A percentile compares a stretch with the other conserved stretches of the same genome.
These are phyloP conservation scores for Erythrophleum ivorense DNA, from an alignment of 331 rosid species.

Conservation along the genomic window DNA sequence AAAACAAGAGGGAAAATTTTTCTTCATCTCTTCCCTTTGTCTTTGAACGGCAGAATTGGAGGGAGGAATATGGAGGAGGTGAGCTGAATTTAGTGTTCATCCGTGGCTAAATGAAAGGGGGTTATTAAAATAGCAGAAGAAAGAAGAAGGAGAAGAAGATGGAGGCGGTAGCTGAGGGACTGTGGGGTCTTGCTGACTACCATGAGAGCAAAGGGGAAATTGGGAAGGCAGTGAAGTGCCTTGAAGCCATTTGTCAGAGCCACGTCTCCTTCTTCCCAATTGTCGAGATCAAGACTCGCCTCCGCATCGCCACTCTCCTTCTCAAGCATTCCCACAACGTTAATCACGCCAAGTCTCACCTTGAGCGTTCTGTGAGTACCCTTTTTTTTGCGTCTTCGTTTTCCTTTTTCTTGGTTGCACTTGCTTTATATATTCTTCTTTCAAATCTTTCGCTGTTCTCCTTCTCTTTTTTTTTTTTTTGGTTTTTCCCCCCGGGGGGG, in stretches of 20 bases:
- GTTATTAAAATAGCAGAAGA: not conserved
- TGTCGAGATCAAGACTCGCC: slow-evolving; percentile 95
- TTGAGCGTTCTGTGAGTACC: slow-evolving; percentile 69
- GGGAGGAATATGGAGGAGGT: not conserved
- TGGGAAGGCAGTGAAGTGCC: slow-evolving; percentile 78
- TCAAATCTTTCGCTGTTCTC: not conserved
- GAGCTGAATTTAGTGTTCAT: not conserved
- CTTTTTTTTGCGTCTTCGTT: not conserved
- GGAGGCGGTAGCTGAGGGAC: slow-evolving; percentile 95
- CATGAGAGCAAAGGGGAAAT: slow-evolving; percentile 78
- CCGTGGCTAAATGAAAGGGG: not conserved
- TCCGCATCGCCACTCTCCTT: slow-evolving; percentile 86
- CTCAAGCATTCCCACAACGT: slow-evolving; percentile 85
- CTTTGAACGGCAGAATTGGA: not conserved
- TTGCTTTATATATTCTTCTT: not conserved
- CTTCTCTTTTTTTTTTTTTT: not conserved
- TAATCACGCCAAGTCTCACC: slow-evolving; percentile 85
- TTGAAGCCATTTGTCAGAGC: slow-evolving; percentile 75
- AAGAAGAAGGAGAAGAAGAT: slow-evolving; percentile 41
- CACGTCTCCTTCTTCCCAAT: slow-evolving; percentile 65
- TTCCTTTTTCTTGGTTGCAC: not conserved
- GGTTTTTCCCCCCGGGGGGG: rapidly evolving
- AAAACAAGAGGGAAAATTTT: not conserved
- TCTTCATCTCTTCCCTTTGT: not conserved
- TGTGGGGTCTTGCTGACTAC: slow-evolving; percentile 84